phyloP scores from a whole-genome alignment of 148 eudicot genomes.

The Nyssa sinensis region DNA sequence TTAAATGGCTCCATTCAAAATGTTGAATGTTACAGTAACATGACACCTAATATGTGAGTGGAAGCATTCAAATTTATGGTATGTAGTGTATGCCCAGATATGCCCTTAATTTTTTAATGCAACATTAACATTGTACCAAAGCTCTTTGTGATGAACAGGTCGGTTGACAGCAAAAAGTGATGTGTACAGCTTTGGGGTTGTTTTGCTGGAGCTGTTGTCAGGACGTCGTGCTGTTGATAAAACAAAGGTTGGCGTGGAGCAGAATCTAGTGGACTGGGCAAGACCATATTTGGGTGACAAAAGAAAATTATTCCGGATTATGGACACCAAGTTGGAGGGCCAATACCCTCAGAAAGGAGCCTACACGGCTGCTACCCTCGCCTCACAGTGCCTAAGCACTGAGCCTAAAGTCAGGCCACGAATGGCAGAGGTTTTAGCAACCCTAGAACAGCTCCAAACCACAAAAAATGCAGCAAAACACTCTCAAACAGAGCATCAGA shows the following conservation, averaged over 20 bases:
- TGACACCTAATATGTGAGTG: too few relatives aligned
- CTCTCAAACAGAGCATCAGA: constrained; percentile 21
- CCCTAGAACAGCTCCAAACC: constrained; percentile 59
- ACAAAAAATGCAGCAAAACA: constrained; percentile 32
- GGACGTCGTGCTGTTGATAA: constrained; percentile 78
- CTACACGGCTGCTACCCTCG: constrained; percentile 59
- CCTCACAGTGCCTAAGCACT: constrained; percentile 47
- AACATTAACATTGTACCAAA: too few relatives aligned
- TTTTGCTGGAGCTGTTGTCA: constrained; percentile 63
- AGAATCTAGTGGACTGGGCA: constrained; percentile 79
- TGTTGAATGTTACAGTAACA: neutral
- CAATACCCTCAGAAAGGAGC: constrained; percentile 85
- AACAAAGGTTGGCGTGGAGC: constrained; percentile 53
- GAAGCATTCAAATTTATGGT: too few relatives aligned
- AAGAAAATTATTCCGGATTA: constrained; percentile 63
- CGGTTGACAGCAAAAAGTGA: constrained; percentile 71
- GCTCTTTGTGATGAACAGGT: constrained; percentile 38
- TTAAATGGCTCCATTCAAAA: too few relatives aligned
- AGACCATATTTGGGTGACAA: constrained; percentile 69
- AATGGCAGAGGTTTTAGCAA: constrained; percentile 58
- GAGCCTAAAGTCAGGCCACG: constrained; percentile 65
- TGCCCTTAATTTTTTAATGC: too few relatives aligned
- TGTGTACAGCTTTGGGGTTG: constrained; percentile 84
- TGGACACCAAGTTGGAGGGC: constrained; percentile 80
- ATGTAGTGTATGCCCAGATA: too few relatives aligned